Evolutionary conservation across 768 basidiomycete genomes (phyloP).

Genomic region (Boletus subparvulus): DNA sequence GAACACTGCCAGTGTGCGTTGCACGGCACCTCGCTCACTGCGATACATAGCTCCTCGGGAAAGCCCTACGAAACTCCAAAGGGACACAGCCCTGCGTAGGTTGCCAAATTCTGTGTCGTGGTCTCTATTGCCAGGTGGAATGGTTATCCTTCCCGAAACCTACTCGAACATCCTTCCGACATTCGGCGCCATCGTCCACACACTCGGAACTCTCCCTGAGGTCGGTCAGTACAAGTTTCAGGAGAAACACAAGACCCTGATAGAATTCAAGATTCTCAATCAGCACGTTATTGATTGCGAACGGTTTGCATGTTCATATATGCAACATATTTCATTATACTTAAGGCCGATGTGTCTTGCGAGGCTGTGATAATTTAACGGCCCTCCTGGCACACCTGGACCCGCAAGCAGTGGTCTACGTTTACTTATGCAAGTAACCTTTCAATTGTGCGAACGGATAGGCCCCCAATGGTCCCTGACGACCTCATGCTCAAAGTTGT

Average conservation of each 20-base stretch:
- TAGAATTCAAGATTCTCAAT: no score
- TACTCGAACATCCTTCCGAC: constrained; percentile 68
- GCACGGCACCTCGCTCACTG: neutral
- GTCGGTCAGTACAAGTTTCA: constrained; percentile 73
- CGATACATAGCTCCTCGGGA: constrained; percentile 72
- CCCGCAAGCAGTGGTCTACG: no score
- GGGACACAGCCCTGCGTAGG: constrained; percentile 89
- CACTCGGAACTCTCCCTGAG: constrained; percentile 88
- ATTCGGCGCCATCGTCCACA: constrained; percentile 84
- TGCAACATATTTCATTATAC: no score
- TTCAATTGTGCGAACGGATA: no score
- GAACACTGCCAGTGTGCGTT: neutral
- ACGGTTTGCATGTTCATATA: no score
- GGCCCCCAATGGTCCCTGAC: constrained; percentile 50
- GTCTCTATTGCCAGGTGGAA: constrained; percentile 56
- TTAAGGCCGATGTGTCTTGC: no score
- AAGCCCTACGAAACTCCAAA: constrained; percentile 83
- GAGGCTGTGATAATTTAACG: no score
- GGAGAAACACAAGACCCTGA: no score
- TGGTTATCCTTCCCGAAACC: constrained; percentile 81
- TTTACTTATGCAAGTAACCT: no score
- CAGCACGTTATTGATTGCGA: constrained; percentile 51
- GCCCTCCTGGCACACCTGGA: no score
- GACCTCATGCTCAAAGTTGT: constrained; percentile 79
- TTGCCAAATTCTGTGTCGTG: constrained; percentile 53